Percentiles rank a stretch among this genome's conserved stretches.
phyloP scores from a whole-genome alignment of 495 filamentous ascomycete species.

The Rhypophila decipiens region DNA sequence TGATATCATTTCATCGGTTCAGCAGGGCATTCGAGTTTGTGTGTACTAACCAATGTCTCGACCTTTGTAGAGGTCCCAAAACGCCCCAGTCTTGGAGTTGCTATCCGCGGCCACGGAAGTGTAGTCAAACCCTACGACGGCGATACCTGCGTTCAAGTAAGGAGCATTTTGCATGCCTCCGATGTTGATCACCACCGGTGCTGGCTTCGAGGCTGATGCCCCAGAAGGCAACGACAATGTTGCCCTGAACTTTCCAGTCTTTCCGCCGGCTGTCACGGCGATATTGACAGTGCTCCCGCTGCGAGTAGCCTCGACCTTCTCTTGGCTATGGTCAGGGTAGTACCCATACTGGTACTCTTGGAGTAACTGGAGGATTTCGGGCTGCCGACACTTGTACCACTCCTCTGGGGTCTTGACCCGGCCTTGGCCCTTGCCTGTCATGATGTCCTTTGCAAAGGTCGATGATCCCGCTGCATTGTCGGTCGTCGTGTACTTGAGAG shows the following conservation, averaged over 20 bases:
- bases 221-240: slow-evolving; percentile 37
- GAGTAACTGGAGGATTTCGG: slow-evolving; percentile 45
- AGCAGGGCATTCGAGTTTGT: too few species aligned
- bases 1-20: too few species aligned
- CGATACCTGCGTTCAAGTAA: slow-evolving; percentile 44
- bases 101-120: slow-evolving; percentile 44
- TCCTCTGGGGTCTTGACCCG: slow-evolving; percentile 40
- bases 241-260: slow-evolving; percentile 40
- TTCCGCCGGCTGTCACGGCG: slow-evolving; percentile 38
- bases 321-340: slow-evolving; percentile 45
- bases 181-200: slow-evolving; percentile 49
- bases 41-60: slow-evolving; percentile 41
- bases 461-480: slow-evolving; percentile 27
- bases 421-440: slow-evolving; percentile 32
- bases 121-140: slow-evolving; percentile 47
- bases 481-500: slow-evolving; percentile 37
- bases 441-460: slow-evolving; percentile 30
- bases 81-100: slow-evolving; percentile 44
- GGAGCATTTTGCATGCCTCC: slow-evolving; percentile 48
- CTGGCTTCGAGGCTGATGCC: slow-evolving; percentile 29
- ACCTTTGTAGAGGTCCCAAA: slow-evolving; percentile 48
- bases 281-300: slow-evolving; percentile 43
- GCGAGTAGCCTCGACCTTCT: slow-evolving; percentile 45
- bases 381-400: slow-evolving; percentile 47
- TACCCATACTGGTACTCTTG: slow-evolving; percentile 52